Evolutionary conservation across 2,329 filamentous ascomycete genomes (phyloP).

Genomic region (Sclerotinia minor): DNA sequence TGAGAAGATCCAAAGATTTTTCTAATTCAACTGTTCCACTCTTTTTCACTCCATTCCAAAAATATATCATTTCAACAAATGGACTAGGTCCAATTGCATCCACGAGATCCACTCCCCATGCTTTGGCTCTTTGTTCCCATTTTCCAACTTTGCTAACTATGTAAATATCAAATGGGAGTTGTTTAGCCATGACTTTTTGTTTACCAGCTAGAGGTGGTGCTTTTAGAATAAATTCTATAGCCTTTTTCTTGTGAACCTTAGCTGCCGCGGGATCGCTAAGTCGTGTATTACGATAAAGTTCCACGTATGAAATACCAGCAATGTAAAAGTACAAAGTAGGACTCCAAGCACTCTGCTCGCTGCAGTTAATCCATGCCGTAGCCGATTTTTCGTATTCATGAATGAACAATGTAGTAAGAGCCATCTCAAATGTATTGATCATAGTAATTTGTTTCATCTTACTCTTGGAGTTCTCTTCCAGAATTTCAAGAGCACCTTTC

Average conservation of each 20-base stretch:
- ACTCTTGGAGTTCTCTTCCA: conserved; percentile 60
- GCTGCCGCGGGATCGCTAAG: conserved; percentile 50
- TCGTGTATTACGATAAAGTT: conserved; percentile 70
- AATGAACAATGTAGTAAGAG: conserved; percentile 73
- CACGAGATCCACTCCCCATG: conserved; percentile 65
- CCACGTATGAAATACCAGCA: conserved; percentile 74
- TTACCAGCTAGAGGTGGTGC: conserved; percentile 75
- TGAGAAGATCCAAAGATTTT: conserved; percentile 60
- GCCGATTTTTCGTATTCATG: conserved; percentile 76
- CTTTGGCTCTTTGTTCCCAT: conserved; percentile 77
- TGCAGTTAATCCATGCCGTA: conserved; percentile 70
- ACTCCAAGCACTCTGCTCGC: conserved; percentile 87
- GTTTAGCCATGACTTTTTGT: conserved; percentile 85
- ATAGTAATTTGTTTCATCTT: conserved; percentile 88
- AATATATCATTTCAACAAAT: conserved; percentile 85
- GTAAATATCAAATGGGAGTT: conserved; percentile 87
- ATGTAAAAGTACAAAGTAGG: conserved; percentile 89
- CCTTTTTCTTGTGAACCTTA: conserved; percentile 58
- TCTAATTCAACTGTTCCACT: conserved; percentile 69
- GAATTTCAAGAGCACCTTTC: conserved; percentile 64
- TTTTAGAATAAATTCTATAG: conserved; percentile 69
- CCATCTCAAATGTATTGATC: conserved; percentile 81
- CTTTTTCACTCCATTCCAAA: conserved; percentile 87
- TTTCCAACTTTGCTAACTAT: conserved; percentile 80
- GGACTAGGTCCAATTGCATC: conserved; percentile 83